Percentiles rank a stretch among this genome's conserved stretches.
These are phyloP conservation scores for Centaurea solstitialis DNA, from an alignment of 129 eudicot genomes.

Conservation along the genomic window DNA sequence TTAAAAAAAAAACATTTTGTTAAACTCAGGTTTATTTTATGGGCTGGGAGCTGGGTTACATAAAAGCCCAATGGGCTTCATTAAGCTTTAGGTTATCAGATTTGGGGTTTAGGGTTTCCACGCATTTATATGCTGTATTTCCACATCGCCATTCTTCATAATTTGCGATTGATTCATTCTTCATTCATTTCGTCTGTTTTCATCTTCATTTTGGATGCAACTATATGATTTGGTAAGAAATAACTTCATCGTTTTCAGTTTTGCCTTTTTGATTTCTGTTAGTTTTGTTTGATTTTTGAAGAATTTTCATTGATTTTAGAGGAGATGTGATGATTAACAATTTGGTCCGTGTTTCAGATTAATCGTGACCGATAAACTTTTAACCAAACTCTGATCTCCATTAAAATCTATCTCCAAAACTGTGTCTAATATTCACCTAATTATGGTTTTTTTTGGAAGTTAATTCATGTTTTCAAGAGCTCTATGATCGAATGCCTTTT, in stretches of 20 bases:
- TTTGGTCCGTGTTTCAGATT: slow-evolving; percentile 97
- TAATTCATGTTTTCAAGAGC: slow-evolving; percentile 18
- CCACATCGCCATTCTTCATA: not conserved
- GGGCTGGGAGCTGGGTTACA: not conserved
- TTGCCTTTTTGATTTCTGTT: not conserved
- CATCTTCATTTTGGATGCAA: not conserved
- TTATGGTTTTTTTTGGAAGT: not conserved
- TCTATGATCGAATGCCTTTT: slow-evolving; percentile 62
- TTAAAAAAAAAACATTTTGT: too few species aligned
- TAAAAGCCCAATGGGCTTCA: not conserved
- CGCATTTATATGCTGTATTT: not conserved
- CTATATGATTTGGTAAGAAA: not conserved
- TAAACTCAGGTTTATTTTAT: too few species aligned
- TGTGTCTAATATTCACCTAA: not conserved
- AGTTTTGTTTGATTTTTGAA: not conserved
- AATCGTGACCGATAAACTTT: slow-evolving; percentile 53
- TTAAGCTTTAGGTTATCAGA: not conserved
- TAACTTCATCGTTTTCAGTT: not conserved
- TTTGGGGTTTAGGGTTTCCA: slow-evolving; percentile 11
- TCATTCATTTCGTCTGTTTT: not conserved
- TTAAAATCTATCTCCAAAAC: not conserved
- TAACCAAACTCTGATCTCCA: slow-evolving; percentile 71
- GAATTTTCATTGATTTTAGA: not conserved
- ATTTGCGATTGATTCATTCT: not conserved
- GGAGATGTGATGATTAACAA: slow-evolving; percentile 64